Conservation (phyloP, 2,329 filamentous ascomycete species). For the Rutstroemia sydowiana region DNA sequence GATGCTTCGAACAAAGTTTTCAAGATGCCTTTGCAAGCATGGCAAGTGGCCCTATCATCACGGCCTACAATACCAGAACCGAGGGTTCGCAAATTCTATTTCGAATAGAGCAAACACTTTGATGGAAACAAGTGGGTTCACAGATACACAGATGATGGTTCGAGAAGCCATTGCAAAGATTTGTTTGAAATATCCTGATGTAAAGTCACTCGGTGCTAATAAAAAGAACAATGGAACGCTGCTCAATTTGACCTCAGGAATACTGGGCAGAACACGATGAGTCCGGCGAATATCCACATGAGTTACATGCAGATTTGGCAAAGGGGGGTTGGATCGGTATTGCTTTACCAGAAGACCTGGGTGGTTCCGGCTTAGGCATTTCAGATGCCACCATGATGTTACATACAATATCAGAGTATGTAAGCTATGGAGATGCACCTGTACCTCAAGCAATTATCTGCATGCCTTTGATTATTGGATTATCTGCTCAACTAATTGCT, state of each 20-base stretch:
- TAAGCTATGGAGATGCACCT: background rate
- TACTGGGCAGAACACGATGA: constrained; percentile 75
- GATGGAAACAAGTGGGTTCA: constrained; percentile 69
- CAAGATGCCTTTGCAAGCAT: background rate
- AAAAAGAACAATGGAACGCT: background rate
- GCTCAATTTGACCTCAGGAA: constrained; percentile 30
- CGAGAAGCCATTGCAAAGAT: constrained; percentile 62
- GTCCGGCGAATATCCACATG: constrained; percentile 60
- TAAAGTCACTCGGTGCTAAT: constrained; percentile 18
- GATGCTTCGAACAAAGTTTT: constrained; percentile 2
- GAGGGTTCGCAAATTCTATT: constrained; percentile 19
- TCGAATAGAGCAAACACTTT: constrained; percentile 32
- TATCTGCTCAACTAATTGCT: constrained; percentile 50
- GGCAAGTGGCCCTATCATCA: background rate
- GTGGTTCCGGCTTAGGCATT: constrained; percentile 69
- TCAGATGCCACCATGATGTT: constrained; percentile 83
- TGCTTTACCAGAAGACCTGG: constrained; percentile 65
- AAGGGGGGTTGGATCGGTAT: constrained; percentile 77
- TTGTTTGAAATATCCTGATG: constrained; percentile 62
- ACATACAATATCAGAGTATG: constrained; percentile 66
- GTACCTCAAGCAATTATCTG: background rate
- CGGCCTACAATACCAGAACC: background rate
- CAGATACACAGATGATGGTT: constrained; percentile 64
- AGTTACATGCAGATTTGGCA: constrained; percentile 68
- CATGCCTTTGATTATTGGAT: background rate